Base-by-base conservation (phyloP, 2,329 filamentous ascomycete species). In the Cryphonectria nitschkei region DNA sequence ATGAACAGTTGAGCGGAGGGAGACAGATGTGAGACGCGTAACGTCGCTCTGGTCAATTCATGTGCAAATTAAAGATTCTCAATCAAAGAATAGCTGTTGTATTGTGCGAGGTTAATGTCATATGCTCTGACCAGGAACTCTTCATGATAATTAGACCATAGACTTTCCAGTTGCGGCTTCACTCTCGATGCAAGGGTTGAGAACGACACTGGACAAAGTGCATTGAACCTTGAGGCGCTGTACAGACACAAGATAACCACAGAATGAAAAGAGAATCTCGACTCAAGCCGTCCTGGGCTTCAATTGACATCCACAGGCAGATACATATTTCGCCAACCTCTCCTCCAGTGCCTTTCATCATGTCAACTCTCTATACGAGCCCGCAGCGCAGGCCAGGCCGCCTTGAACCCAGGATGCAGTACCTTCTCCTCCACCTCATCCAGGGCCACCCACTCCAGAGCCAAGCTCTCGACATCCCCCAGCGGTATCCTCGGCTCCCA, bases 401-500 rank as follows among this genome's bases (percentile, higher is more conserved):
- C 52, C 41, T n/a, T n/a, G 22, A 72, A 72, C 0, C 29, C 19
- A 26, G 67, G n/a, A 19, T 67, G 70, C 39, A 70, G 29, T 3
- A 14, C 29, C 2, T 41, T 50, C 11, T 1, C 39, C 5, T 67
- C 34, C 9, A 70, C 64, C 0, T 67, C 63, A 2, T 70, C n/a
- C 19, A 72, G 26, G 0, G 64, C 50, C 8, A 67, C 50, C 68
- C 68, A 70, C 50, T 61, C 65, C 39, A 68, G 56, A 8, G 54
- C 58, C 4, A 68, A 29, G 41, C 50, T 50, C 50, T 72, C 68
- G 11, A 13, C 11, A 22, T 72, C 64, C 0, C n/a, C 22, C 14
- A 32, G 29, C 3, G 46, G 63, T 41, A 64, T 50, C 29, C 2
- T 34, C 2, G 70, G 70, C 39, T 67, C 14, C 32, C 65, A 72